These are phyloP conservation scores for Aspergillus sojae DNA, from an alignment of 2,329 filamentous ascomycete species.

Conservation along the genomic window DNA sequence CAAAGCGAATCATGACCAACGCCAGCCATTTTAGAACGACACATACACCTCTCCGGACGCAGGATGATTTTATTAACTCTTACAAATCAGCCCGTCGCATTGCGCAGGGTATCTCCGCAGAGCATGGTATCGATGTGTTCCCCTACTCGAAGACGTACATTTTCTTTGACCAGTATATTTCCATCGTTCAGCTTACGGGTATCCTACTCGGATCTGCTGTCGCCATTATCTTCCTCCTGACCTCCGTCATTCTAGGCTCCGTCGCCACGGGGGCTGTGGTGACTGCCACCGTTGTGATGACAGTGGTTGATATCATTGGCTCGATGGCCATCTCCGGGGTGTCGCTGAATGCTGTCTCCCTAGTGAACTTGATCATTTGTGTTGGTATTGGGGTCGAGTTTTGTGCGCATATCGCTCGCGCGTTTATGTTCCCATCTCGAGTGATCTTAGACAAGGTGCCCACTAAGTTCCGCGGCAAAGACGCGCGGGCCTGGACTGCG, in stretches of 20 bases:
- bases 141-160: slow-evolving; percentile 98
- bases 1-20: slow-evolving; percentile 66
- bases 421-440: slow-evolving; percentile 89
- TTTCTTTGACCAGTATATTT: slow-evolving; percentile 96
- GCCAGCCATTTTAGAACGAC: slow-evolving; percentile 91
- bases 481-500: slow-evolving; percentile 88
- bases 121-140: slow-evolving; percentile 81
- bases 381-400: slow-evolving; percentile 97
- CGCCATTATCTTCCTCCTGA: slow-evolving; percentile 80
- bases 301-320: slow-evolving; percentile 88
- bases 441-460: slow-evolving; percentile 80
- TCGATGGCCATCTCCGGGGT: slow-evolving; percentile 89
- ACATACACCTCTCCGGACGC: slow-evolving; percentile 83
- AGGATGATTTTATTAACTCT: slow-evolving; percentile 89
- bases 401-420: slow-evolving; percentile 92
- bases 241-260: slow-evolving; percentile 80
- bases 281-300: slow-evolving; percentile 88
- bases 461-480: slow-evolving; percentile 75
- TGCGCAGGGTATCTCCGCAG: slow-evolving; percentile 69
- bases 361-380: slow-evolving; percentile 96
- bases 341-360: slow-evolving; percentile 88
- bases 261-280: slow-evolving; percentile 79
- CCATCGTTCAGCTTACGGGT: slow-evolving; percentile 77
- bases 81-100: slow-evolving; percentile 90
- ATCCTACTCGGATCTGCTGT: slow-evolving; percentile 81